These are phyloP conservation scores for Apiospora kogelbergensis DNA, from an alignment of 2,329 filamentous ascomycete genomes.

Conservation along the genomic window DNA sequence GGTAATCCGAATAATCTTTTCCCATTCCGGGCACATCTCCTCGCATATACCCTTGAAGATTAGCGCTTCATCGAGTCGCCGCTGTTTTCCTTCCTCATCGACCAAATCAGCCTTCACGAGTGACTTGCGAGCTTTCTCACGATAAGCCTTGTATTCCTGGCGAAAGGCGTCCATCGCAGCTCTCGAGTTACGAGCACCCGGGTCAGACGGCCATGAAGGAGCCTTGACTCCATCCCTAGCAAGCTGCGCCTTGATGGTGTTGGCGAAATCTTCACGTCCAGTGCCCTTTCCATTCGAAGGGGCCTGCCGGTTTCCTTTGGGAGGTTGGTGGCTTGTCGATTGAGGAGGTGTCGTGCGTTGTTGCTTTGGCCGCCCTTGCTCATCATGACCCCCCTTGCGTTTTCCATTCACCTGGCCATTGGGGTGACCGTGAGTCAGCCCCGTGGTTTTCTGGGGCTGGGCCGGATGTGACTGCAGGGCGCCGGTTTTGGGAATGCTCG, in stretches of 20 bases:
- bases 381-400: slow-evolving; percentile 17
- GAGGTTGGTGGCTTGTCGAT: slow-evolving; percentile 13
- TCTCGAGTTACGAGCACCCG: slow-evolving; percentile 52
- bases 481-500: background rate
- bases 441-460: background rate
- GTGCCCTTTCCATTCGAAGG: background rate
- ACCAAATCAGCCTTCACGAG: slow-evolving; percentile 61
- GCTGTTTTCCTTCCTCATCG: slow-evolving; percentile 64
- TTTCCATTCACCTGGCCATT: slow-evolving; percentile 18
- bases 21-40: slow-evolving; percentile 69
- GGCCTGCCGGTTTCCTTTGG: background rate
- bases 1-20: slow-evolving; percentile 62
- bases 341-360: slow-evolving; percentile 11
- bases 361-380: slow-evolving; percentile 19
- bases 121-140: slow-evolving; percentile 54
- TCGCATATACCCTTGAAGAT: slow-evolving; percentile 68
- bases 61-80: slow-evolving; percentile 62
- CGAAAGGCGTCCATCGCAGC: slow-evolving; percentile 54
- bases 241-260: slow-evolving; percentile 52
- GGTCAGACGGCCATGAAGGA: slow-evolving; percentile 55
- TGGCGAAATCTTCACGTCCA: slow-evolving; percentile 34
- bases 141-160: slow-evolving; percentile 56
- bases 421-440: background rate
- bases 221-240: slow-evolving; percentile 54
- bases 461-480: slow-evolving; percentile 1